Conservation (phyloP, 345 rosid genomes). For the Punica granatum region DNA sequence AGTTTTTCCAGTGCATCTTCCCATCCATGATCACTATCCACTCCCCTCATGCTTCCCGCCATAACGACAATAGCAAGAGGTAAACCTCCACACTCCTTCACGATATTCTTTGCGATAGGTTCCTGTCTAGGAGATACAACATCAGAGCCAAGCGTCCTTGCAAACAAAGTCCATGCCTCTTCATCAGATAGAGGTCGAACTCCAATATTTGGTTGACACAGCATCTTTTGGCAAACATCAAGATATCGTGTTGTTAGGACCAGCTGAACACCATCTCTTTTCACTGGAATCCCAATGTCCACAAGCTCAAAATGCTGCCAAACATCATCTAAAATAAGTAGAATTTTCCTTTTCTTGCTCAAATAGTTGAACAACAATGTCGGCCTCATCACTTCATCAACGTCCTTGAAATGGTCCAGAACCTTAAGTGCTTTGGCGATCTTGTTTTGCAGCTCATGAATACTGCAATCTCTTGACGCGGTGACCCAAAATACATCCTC, state of each 20-base stretch:
- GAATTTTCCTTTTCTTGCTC: too few relatives aligned
- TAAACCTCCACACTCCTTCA: slow-evolving; percentile 13
- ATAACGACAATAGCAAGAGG: slow-evolving; percentile 9
- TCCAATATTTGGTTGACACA: not conserved
- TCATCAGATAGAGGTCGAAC: not conserved
- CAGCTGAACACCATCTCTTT: too few relatives aligned
- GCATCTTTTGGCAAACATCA: not conserved
- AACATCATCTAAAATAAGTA: too few relatives aligned
- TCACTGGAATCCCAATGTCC: too few relatives aligned
- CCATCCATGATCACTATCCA: slow-evolving; percentile 8
- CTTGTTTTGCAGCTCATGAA: too few relatives aligned
- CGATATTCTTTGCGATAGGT: not conserved
- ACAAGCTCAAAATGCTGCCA: too few relatives aligned
- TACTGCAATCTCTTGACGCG: too few relatives aligned
- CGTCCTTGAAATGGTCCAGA: too few relatives aligned
- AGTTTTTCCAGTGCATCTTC: slow-evolving; percentile 3
- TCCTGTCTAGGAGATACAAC: not conserved
- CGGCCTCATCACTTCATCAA: too few relatives aligned
- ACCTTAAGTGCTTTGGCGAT: too few relatives aligned
- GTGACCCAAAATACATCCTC: too few relatives aligned
- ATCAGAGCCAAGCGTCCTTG: not conserved
- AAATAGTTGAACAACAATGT: too few relatives aligned
- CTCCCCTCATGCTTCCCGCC: slow-evolving; percentile 14
- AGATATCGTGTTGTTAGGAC: not conserved
- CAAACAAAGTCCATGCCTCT: not conserved